These are phyloP conservation scores for Pyrenophora seminiperda DNA, from an alignment of 2,329 filamentous ascomycete species.

Conservation along the genomic window DNA sequence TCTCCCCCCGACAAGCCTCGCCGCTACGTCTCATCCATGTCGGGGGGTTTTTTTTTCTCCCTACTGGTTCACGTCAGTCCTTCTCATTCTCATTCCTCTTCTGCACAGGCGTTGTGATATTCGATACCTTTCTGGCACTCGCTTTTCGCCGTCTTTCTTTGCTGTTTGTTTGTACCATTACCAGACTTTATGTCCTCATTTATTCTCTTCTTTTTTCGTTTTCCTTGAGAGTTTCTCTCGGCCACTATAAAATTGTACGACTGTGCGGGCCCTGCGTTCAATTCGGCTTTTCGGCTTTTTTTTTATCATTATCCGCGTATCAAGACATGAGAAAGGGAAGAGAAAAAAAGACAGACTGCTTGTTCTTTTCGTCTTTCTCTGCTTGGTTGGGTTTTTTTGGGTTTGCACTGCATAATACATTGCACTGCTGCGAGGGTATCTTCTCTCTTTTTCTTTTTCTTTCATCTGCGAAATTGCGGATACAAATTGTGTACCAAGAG, in stretches of 20 bases:
- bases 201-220: too few relatives aligned
- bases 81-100: neutral
- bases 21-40: constrained; percentile 3
- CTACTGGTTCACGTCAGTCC: neutral
- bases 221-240: neutral
- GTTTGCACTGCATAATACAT: too few relatives aligned
- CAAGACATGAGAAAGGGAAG: neutral
- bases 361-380: too few relatives aligned
- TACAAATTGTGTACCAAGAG: too few relatives aligned
- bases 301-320: neutral
- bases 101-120: constrained; percentile 3
- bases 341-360: too few relatives aligned
- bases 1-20: constrained; percentile 1
- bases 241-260: neutral
- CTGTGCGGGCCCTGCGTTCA: neutral
- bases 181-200: too few relatives aligned
- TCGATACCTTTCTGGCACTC: neutral
- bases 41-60: neutral
- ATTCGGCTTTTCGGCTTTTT: neutral
- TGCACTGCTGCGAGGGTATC: too few relatives aligned
- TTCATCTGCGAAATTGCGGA: too few relatives aligned
- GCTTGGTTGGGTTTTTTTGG: too few relatives aligned
- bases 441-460: too few relatives aligned
- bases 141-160: too few relatives aligned
- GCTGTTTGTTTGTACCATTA: too few relatives aligned